Base-by-base conservation (phyloP, 805 yeast genomes). In the Spathaspora boniae region DNA sequence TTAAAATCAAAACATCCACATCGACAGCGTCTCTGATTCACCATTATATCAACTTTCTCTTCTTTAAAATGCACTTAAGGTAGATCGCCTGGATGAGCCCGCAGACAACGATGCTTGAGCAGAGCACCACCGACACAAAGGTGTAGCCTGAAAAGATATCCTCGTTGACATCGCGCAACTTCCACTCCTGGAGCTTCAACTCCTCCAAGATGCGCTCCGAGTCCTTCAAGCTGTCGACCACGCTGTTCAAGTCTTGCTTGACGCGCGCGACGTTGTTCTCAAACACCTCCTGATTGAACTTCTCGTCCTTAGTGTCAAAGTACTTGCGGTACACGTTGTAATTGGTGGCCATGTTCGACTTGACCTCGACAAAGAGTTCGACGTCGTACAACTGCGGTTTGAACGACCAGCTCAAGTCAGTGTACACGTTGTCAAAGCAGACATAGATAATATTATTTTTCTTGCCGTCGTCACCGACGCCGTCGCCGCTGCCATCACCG, bases 341-440 rank as follows among this genome's bases (percentile, higher is more conserved):
- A 46, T 67, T 57, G 2, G 69, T 61, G 37, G 54, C 51, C 44
- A 58, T 53, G 39, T 60, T 60, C 40, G 65, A 56, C 28, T 38
- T 38, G 31, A 67, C 56, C 32, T 59, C 57, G 14, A 67, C 68
- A 11, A 36, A 44, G 24, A 67, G 31, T 37, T 59, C 59, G 9
- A 67, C 49, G 26, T 67, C 70, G 23, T 56, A 48, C 4, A 48
- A 19, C 16, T 41, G 40, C 5, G 69, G 65, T 12, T 49, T 47
- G 43, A 63, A 67, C 14, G 69, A 59, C 71, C 71, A 67, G 6
- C 69, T 62, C 41, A 60, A 58, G 44, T 67, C 73, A 28, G 44
- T 48, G 47, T 58, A 67, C 20, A 65, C 34, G 42, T 67, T 67
- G 46, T 67, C 72, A 47, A 67, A 67, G 42, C 73, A 67, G 12